Conservation (phyloP, 2,329 filamentous ascomycete genomes). For the Ophioceras dolichostomum region DNA sequence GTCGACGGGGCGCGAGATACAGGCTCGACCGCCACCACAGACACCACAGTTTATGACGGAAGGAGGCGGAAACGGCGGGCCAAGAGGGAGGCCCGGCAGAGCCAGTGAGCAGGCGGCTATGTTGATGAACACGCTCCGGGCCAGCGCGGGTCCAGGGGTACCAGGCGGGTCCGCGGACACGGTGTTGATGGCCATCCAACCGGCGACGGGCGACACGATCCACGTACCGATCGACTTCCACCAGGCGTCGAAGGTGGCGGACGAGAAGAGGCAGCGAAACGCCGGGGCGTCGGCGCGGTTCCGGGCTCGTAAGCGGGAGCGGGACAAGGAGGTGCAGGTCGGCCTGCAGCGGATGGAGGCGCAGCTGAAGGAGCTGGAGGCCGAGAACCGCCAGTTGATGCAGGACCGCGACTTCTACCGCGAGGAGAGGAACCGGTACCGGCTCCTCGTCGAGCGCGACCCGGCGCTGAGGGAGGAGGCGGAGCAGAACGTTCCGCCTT, state of each 20-base stretch:
- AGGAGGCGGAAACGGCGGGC: neutral
- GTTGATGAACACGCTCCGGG: neutral
- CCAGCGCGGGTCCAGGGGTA: neutral
- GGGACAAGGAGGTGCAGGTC: constrained; percentile 59
- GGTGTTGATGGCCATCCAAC: constrained; percentile 16
- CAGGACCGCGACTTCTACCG: constrained; percentile 62
- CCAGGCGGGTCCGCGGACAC: constrained; percentile 5
- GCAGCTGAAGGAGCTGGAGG: constrained; percentile 46
- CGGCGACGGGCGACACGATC: constrained; percentile 28
- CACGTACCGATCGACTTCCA: constrained; percentile 65
- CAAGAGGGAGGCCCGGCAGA: neutral
- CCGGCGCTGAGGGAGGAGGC: constrained; percentile 40
- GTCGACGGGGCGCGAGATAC: neutral
- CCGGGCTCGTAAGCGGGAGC: constrained; percentile 68
- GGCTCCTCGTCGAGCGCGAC: constrained; percentile 50
- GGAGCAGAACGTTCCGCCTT: constrained; percentile 37
- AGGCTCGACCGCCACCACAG: neutral
- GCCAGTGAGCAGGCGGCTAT: neutral
- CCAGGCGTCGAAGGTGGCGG: constrained; percentile 68
- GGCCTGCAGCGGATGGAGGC: constrained; percentile 57
- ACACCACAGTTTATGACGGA: neutral
- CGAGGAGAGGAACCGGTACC: constrained; percentile 58
- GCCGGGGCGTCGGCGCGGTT: constrained; percentile 78
- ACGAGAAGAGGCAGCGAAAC: constrained; percentile 77
- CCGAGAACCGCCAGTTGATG: constrained; percentile 9